Percentiles rank a stretch among this genome's conserved stretches.
Conservation (phyloP, 495 filamentous ascomycete genomes). For the Annulohypoxylon moriforme region DNA sequence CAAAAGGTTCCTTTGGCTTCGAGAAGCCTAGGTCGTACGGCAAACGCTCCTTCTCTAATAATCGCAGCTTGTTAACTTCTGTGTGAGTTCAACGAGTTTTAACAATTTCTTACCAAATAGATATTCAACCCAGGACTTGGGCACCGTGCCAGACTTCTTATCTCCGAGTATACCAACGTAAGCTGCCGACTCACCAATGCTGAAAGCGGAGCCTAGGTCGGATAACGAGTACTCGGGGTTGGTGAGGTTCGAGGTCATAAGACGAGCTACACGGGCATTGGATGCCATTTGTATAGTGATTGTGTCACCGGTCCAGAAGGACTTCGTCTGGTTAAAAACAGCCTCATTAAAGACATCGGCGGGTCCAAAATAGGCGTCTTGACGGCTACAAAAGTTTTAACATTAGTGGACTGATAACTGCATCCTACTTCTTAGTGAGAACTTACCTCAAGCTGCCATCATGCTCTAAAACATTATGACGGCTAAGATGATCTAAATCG, state of each 20-base stretch:
- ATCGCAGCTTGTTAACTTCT: conserved; percentile 30
- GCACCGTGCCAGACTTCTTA: conserved; percentile 49
- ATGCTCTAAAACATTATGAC: conserved; percentile 63
- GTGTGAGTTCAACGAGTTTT: background rate
- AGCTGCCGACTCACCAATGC: conserved; percentile 59
- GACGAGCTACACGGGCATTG: conserved; percentile 57
- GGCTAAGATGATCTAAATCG: conserved; percentile 59
- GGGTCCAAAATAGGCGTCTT: conserved; percentile 58
- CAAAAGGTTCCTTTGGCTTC: conserved; percentile 1
- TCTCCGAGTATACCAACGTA: conserved; percentile 60
- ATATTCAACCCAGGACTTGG: conserved; percentile 54
- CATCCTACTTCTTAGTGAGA: background rate
- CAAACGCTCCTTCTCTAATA: conserved; percentile 58
- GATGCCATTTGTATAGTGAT: conserved; percentile 56
- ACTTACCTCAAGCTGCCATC: conserved; percentile 63
- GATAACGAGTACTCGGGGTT: conserved; percentile 58
- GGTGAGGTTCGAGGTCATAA: conserved; percentile 56
- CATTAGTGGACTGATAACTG: background rate
- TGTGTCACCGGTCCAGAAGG: conserved; percentile 54
- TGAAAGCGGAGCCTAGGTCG: conserved; percentile 52
- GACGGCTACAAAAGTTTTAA: conserved; percentile 49
- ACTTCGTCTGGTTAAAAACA: conserved; percentile 59
- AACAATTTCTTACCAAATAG: conserved; percentile 56
- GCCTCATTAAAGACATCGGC: conserved; percentile 58
- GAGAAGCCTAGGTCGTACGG: conserved; percentile 59